Base-by-base conservation (phyloP, 2,329 filamentous ascomycete species). In the Trichothecium sympodiale region DNA sequence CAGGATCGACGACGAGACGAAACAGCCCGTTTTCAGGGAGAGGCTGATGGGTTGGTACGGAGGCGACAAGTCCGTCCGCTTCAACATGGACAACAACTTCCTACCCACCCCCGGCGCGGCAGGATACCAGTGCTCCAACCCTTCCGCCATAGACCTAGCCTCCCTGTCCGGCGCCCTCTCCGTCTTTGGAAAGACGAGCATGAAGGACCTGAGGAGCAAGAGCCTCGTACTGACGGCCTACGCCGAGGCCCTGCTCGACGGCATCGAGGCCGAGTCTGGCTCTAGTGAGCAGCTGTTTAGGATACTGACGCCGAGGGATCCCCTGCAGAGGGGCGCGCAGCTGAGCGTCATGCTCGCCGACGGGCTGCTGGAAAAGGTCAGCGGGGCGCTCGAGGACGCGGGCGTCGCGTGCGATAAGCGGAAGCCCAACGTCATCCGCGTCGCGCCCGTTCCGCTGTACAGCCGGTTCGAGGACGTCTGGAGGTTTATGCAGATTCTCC, bases 41-140 rank as follows among this genome's bases (percentile, higher is more conserved):
- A 71, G 87, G 4, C 64, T 94, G 2, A 68, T 75, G 25, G 88
- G 87, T 17, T 94, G 87, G 87, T 94, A 89, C 73, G 87, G 87
- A 35, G 80, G 77, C 36, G 80, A 87, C 59, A 86, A 86, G 57
- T 59, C 63, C 33, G 76, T 75, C 25, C 70, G 87, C 12, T 94
- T 94, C 62, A 68, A 75, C 45, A 94, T 94, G 87, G 76, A 80
- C 38, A 89, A 86, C 57, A 64, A 67, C 38, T 94, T 93, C 57
- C 64, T 77, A 29, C 85, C 87, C 4, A 83, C 83, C 7, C 62
- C 73, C 3, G 87, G 88, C 28, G 88, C 87, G 0, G 76, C 69
- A 25, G 87, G 87, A 4, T 94, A 77, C 58, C 85, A 94, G 56
- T 56, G 89, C n/a, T 85, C 80, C 34, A 95, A 94, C 54, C 85